A percentile compares a stretch with the other conserved stretches of the same genome.
These are phyloP conservation scores for Pythium folliculosum DNA, from an alignment of 352 stramenopile species.

Conservation along the genomic window DNA sequence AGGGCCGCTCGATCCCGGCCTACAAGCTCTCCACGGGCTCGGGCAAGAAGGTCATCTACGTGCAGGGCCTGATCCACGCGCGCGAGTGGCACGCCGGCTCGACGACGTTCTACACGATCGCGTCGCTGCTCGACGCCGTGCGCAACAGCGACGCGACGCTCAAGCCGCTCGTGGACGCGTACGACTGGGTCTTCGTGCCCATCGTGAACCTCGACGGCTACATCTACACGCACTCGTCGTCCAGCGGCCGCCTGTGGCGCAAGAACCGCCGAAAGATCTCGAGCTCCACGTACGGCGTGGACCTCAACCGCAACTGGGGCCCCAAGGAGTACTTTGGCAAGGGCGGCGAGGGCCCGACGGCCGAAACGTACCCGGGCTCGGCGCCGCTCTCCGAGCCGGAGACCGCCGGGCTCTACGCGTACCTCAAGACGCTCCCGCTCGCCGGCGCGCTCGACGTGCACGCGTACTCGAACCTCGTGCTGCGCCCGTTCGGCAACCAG, in stretches of 20 bases:
- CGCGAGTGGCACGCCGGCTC: constrained; percentile 38
- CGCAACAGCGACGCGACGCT: constrained; percentile 28
- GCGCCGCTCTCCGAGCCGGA: constrained; percentile 35
- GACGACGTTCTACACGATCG: constrained; percentile 33
- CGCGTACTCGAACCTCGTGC: constrained; percentile 32
- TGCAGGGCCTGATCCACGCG: constrained; percentile 36
- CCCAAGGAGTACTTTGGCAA: constrained; percentile 30
- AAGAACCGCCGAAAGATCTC: constrained; percentile 35
- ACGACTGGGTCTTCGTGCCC: constrained; percentile 40
- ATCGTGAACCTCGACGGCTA: constrained; percentile 42
- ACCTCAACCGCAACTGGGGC: constrained; percentile 43
- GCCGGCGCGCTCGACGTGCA: constrained; percentile 35
- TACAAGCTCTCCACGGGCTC: constrained; percentile 35
- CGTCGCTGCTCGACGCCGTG: constrained; percentile 31
- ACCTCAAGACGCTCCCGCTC: constrained; percentile 32
- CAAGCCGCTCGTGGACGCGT: constrained; percentile 29
- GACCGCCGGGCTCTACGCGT: constrained; percentile 33
- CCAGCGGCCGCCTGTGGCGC: constrained; percentile 32
- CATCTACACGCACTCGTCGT: constrained; percentile 28
- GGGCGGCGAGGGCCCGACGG: constrained; percentile 17
- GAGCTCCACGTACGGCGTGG: constrained; percentile 28
- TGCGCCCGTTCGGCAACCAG: constrained; percentile 36
- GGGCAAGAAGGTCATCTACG: constrained; percentile 32
- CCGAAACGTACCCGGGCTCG: constrained; percentile 33
- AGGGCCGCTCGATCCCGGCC: constrained; percentile 28